These are phyloP conservation scores for Ophiosphaerella korrae DNA, from an alignment of 2,329 filamentous ascomycete species.

Conservation along the genomic window DNA sequence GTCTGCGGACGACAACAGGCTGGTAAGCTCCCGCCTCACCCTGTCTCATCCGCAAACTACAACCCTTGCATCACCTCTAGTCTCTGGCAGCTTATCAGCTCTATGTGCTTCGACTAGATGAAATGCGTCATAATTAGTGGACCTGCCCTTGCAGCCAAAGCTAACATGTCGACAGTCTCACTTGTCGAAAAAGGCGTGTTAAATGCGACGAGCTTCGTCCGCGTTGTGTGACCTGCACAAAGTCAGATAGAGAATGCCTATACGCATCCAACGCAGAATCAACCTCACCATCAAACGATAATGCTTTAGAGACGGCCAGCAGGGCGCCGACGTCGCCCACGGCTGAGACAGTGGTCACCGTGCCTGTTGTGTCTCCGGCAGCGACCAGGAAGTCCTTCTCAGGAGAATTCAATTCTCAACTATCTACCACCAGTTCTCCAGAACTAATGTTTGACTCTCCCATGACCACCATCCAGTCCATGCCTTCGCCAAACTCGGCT, in stretches of 20 bases:
- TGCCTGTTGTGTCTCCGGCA: constrained; percentile 19
- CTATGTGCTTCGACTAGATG: neutral
- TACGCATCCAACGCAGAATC: constrained; percentile 36
- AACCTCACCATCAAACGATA: constrained; percentile 8
- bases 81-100: neutral
- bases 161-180: constrained; percentile 37
- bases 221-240: constrained; percentile 52
- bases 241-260: constrained; percentile 50
- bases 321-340: constrained; percentile 20
- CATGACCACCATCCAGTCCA: constrained; percentile 35
- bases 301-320: constrained; percentile 15
- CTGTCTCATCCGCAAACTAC: neutral
- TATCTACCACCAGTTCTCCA: constrained; percentile 30
- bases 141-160: too few relatives aligned
- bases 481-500: constrained; percentile 51
- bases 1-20: constrained; percentile 53
- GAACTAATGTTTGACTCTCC: constrained; percentile 41
- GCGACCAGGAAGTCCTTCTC: constrained; percentile 20
- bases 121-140: neutral
- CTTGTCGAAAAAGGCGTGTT: constrained; percentile 55
- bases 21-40: constrained; percentile 39
- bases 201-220: constrained; percentile 58
- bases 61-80: neutral
- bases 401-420: constrained; percentile 25
- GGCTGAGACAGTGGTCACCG: constrained; percentile 4